These are phyloP conservation scores for Albugo candida DNA, from an alignment of 352 stramenopile species.

Conservation along the genomic window DNA sequence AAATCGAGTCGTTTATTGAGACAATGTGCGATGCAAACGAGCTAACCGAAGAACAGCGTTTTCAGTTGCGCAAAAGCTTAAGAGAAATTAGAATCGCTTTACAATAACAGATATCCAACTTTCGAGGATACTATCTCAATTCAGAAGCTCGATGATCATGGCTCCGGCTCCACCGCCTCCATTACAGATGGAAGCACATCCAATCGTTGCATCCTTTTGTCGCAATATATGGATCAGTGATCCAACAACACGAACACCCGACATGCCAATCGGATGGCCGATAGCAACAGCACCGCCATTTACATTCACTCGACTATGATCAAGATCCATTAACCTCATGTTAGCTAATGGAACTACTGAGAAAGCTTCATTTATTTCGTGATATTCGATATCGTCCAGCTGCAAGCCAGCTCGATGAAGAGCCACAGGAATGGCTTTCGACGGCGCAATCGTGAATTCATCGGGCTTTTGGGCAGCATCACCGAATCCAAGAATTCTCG, in stretches of 20 bases:
- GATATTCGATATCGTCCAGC: constrained; percentile 89
- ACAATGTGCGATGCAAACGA: constrained; percentile 77
- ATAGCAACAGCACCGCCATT: constrained; percentile 87
- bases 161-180: constrained; percentile 92
- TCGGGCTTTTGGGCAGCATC: constrained; percentile 79
- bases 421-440: constrained; percentile 85
- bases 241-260: constrained; percentile 86
- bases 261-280: constrained; percentile 73
- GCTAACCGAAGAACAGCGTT: constrained; percentile 69
- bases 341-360: constrained; percentile 93
- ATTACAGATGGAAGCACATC: constrained; percentile 96
- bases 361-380: constrained; percentile 99
- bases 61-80: constrained; percentile 28
- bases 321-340: constrained; percentile 86
- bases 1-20: constrained; percentile 75
- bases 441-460: constrained; percentile 93
- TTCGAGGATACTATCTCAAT: constrained; percentile 13
- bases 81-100: not conserved
- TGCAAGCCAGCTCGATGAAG: constrained; percentile 81
- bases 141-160: constrained; percentile 87
- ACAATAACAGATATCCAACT: not conserved
- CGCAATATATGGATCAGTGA: constrained; percentile 89
- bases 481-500: constrained; percentile 61
- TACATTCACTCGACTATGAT: constrained; percentile 87
- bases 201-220: constrained; percentile 88